phyloP scores from a whole-genome alignment of 2,329 filamentous ascomycete genomes.

The Aspergillus thermomutatus region DNA sequence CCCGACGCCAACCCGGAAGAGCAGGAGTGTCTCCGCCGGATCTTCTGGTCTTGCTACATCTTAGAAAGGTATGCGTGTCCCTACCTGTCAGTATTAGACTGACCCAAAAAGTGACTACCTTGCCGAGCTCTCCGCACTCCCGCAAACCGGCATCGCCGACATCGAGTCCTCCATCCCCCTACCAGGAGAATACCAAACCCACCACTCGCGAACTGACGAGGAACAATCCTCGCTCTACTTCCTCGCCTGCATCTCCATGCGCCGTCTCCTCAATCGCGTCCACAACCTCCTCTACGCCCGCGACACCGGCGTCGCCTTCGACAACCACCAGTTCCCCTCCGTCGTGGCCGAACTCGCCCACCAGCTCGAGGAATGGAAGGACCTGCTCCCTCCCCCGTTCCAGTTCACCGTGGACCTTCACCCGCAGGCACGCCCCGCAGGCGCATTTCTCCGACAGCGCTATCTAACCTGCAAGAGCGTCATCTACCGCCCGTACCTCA shows the following conservation, averaged over 20 bases:
- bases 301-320: constrained; percentile 44
- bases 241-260: constrained; percentile 49
- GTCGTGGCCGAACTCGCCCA: constrained; percentile 41
- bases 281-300: constrained; percentile 46
- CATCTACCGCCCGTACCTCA: constrained; percentile 52
- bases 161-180: constrained; percentile 52
- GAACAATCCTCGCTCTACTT: constrained; percentile 53
- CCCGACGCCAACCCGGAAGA: constrained; percentile 38
- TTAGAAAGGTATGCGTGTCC: constrained; percentile 44
- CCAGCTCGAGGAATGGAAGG: constrained; percentile 35
- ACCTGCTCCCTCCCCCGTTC: constrained; percentile 27
- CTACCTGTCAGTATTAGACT: neutral
- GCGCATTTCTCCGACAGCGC: constrained; percentile 49
- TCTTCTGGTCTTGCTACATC: constrained; percentile 57
- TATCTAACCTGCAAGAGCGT: constrained; percentile 53
- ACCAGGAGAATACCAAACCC: constrained; percentile 48
- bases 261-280: constrained; percentile 22
- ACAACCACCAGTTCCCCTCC: constrained; percentile 45
- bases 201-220: constrained; percentile 36
- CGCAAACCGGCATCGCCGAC: constrained; percentile 49
- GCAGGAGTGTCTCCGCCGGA: constrained; percentile 48
- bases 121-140: constrained; percentile 51
- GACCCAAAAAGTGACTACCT: constrained; percentile 46
- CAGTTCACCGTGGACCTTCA: constrained; percentile 33
- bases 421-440: constrained; percentile 39